A percentile compares a stretch with the other conserved stretches of the same genome.
These are phyloP conservation scores for Allomyces arbusculus DNA, from an alignment of 192 early-diverging fungal genomes.

Conservation along the genomic window DNA sequence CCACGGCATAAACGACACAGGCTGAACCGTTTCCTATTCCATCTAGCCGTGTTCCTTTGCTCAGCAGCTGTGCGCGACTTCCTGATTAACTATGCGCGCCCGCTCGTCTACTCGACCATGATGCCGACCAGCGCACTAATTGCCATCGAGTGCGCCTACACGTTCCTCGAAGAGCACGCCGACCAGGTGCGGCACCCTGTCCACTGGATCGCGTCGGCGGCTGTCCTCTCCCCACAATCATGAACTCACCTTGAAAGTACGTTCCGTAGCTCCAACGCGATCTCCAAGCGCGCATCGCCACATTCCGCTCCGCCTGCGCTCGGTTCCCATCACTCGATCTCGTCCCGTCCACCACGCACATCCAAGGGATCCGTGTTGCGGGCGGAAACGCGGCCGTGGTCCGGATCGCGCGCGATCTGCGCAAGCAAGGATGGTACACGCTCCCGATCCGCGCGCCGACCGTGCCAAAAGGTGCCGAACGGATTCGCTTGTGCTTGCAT, in stretches of 20 bases:
- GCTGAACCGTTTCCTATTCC: too few relatives aligned
- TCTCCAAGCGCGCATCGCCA: conserved; percentile 9
- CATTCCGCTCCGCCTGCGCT: conserved; percentile 7
- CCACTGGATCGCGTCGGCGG: too few relatives aligned
- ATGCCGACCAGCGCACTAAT: conserved; percentile 17
- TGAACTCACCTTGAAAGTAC: not conserved
- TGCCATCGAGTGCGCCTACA: conserved; percentile 22
- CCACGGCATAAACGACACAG: too few relatives aligned
- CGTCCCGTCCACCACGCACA: conserved; percentile 20
- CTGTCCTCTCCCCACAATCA: not conserved
- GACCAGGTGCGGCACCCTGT: conserved; percentile 3
- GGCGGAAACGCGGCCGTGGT: conserved; percentile 10
- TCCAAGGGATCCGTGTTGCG: conserved; percentile 25
- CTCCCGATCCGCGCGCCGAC: conserved; percentile 30
- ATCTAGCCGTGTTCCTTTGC: conserved; percentile 22
- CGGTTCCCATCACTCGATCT: not conserved
- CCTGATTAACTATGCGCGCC: conserved; percentile 29
- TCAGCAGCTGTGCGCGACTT: conserved; percentile 16
- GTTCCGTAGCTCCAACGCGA: conserved; percentile 8
- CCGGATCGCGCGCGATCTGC: conserved; percentile 11
- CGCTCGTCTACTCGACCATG: conserved; percentile 30
- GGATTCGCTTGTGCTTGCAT: conserved; percentile 31
- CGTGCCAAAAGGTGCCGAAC: conserved; percentile 25
- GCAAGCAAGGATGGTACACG: conserved; percentile 15
- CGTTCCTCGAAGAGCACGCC: conserved; percentile 10